Evolutionary conservation across 805 yeast species (phyloP), one percentile per base, ranked within the genome.

Genomic region (Starmerella apis): DNA sequence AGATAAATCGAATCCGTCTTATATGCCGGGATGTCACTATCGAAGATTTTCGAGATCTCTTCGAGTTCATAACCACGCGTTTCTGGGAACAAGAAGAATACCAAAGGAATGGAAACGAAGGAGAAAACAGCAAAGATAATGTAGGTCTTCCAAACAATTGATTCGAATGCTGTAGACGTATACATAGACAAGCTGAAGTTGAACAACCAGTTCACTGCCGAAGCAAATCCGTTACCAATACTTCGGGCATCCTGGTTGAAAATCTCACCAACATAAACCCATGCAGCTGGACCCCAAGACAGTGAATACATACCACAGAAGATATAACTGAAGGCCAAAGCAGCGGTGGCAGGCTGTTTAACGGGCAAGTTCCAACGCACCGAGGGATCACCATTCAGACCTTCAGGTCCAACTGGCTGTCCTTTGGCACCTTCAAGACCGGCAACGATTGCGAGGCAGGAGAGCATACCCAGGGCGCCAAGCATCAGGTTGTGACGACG

Each of bases 221-320:
- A 80, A 8, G 83, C 76, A 49, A 83, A 65, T 19, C 84, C 79
- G 54, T 83, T 78, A 51, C 85, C 85, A 64, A 81, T 80, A 46
- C 84, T 82, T 63, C 94, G 78, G 51, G 80, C 76, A 61, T 81
- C 78, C 49, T 83, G 76, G 59, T 88, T 84, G 74, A 76, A 83
- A 33, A 75, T 66, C 60, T 78, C 83, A 61, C 79, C 79, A 57
- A 70, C 67, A 48, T 77, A 65, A 46, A 77, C 85, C 88, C 90
- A 84, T 30, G 78, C 78, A 53, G 77, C 76, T 36, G 92, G 87
- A 62, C 90, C 92, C 92, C 94, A 85, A 23, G 90, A 76, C 4
- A 84, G 72, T n/a, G 92, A 92, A 70, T 83, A 83, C 66, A 79
- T 78, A 47, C 81, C 79, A 59, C 85, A 78, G 64, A 81, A 85